Base-by-base conservation (phyloP, 148 eudicot species). In the Rhododendron simsii region DNA sequence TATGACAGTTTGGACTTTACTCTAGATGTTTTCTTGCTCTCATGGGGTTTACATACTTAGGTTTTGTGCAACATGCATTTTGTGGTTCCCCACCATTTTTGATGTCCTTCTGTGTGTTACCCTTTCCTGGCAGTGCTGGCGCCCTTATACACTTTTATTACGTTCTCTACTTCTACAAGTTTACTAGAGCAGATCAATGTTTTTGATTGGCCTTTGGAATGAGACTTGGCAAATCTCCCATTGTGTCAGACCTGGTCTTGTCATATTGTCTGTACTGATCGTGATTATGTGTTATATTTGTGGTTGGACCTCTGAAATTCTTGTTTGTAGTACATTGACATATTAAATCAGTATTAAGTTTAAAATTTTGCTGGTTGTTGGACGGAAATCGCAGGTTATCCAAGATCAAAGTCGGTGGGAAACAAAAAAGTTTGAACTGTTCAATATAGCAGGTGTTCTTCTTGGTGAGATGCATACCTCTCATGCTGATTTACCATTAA, bases 331-430 rank as follows among this genome's bases (percentile, higher is more conserved):
- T 81, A 16, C 23, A 33, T 14, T 81, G 35, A 76, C 16, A 7
- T 53, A 8, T 81, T 80, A 51, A 51, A 47, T 33, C 57, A 23
- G 81, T 78, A 47, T 23, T n/a, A 79, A 47, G 78, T 26, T 14
- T 2, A 14, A 35, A 69, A 21, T 67, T 76, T 65, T 71, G 41
- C 20, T 81, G 45, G 37, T 81, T 26, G 21, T 18, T 74, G 44
- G 14, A 71, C 28, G 47, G 61, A 4, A n/a, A 30, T 80, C 9
- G 20, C 78, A 93, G 95, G 78, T 86, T 86, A 37, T 90, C 67
- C 83, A 84, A 84, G 88, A 81, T 85, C 86, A 84, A 57, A 90
- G 86, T 83, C 77, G 50, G 81, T 91, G 90, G 94, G 90, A 91
- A 83, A 39, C 80, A 50, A 86, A 92, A 65, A 91, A 89, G 74